Evolutionary conservation across 352 stramenopile species (phyloP).

Genomic region (Globisporangium cylindrosporum): DNA sequence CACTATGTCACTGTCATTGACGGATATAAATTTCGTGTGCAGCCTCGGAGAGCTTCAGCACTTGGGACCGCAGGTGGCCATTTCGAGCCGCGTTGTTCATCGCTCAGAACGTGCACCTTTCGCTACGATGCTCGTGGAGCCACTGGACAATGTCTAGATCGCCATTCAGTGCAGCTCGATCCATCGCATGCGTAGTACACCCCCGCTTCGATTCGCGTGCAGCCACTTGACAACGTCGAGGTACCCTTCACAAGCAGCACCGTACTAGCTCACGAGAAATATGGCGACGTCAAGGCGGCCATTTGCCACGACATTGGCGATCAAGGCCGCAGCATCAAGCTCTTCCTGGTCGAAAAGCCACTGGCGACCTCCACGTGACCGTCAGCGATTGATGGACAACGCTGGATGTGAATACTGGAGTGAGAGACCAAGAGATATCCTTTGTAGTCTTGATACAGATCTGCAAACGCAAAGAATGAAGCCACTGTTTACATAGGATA

Average conservation of each 20-base stretch:
- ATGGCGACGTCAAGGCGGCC: not conserved
- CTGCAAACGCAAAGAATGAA: too few species aligned
- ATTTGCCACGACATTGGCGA: not conserved
- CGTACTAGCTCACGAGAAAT: not conserved
- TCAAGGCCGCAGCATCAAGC: not conserved
- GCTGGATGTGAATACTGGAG: not conserved
- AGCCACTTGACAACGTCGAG: not conserved
- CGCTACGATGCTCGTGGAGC: not conserved
- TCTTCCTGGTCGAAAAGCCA: not conserved
- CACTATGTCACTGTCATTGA: not conserved
- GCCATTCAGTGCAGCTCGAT: conserved; percentile 9
- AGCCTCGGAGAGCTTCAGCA: not conserved
- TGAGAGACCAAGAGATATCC: not conserved
- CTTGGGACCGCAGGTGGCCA: not conserved
- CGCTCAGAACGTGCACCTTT: not conserved
- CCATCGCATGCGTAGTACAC: conserved; percentile 12
- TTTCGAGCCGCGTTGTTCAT: not conserved
- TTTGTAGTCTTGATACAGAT: too few species aligned
- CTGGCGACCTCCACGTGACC: not conserved
- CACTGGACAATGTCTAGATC: conserved; percentile 3
- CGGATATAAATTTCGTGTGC: not conserved
- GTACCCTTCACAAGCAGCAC: not conserved
- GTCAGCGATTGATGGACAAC: not conserved
- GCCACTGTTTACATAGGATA: too few species aligned
- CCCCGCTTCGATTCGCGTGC: conserved; percentile 3